Evolutionary conservation across 176 grass and related monocot genomes (phyloP).

Genomic region (Poa annua): DNA sequence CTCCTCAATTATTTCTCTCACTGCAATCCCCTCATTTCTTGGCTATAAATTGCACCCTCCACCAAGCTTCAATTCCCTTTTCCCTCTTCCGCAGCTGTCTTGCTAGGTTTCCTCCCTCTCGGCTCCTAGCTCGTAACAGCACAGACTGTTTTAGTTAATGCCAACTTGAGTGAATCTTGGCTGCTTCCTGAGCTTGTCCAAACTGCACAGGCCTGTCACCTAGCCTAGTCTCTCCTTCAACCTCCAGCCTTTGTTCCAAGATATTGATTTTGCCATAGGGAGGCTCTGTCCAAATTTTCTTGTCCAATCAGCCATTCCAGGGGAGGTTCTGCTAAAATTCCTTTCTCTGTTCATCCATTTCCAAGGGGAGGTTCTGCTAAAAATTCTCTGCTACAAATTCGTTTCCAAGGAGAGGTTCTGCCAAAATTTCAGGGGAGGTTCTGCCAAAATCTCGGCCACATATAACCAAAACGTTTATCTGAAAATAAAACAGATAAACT

Average conservation of each 20-base stretch:
- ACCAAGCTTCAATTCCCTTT: constrained; percentile 91
- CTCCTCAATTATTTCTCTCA: not conserved
- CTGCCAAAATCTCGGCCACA: constrained; percentile 44
- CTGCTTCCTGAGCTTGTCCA: not conserved
- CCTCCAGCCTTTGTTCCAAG: not conserved
- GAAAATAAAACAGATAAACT: not conserved
- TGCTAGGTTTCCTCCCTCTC: constrained; percentile 46
- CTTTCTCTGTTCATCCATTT: not conserved
- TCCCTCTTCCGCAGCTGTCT: constrained; percentile 56
- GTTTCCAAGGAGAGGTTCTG: constrained; percentile 43
- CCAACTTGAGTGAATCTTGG: not conserved
- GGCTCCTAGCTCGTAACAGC: not conserved
- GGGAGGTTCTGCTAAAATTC: not conserved
- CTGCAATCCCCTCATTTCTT: constrained; percentile 13
- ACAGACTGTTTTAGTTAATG: constrained; percentile 32
- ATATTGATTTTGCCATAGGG: constrained; percentile 2
- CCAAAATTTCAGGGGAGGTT: constrained; percentile 35
- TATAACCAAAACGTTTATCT: constrained; percentile 13
- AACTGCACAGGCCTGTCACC: not conserved
- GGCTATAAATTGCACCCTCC: constrained; percentile 76
- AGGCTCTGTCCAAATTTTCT: constrained; percentile 52
- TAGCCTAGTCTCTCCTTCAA: not conserved
- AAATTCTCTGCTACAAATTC: not conserved
- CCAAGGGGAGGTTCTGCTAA: constrained; percentile 47
- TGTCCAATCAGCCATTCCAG: constrained; percentile 1